A percentile compares a stretch with the other conserved stretches of the same genome.
phyloP scores from a whole-genome alignment of 2,329 filamentous ascomycete genomes.

The Tolypocladium pustulatum region DNA sequence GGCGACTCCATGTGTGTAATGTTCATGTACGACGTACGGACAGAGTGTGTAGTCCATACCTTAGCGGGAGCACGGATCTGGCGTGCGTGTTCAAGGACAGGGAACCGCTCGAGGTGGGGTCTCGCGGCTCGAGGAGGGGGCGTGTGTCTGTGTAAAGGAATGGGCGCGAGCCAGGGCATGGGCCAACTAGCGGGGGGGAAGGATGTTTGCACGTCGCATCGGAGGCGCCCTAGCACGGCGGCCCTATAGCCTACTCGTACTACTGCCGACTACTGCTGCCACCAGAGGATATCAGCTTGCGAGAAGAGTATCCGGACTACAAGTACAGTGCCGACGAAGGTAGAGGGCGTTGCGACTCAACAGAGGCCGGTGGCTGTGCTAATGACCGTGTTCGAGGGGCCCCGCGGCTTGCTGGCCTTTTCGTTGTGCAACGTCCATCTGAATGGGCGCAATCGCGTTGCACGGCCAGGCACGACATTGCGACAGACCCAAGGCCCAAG shows the following conservation, averaged over 20 bases:
- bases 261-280: neutral
- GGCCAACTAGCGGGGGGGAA: neutral
- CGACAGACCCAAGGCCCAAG: too few relatives aligned
- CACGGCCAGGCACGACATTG: neutral
- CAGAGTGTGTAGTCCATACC: neutral
- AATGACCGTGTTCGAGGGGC: too few relatives aligned
- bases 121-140: conserved; percentile 1
- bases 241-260: neutral
- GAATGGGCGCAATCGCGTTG: neutral
- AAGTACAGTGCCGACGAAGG: neutral
- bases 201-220: neutral
- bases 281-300: neutral
- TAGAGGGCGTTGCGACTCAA: neutral
- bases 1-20: conserved; percentile 10
- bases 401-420: neutral
- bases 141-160: neutral
- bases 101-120: neutral
- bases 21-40: conserved; percentile 7
- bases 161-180: neutral
- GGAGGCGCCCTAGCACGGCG: neutral
- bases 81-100: neutral
- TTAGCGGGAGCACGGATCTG: neutral
- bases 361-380: neutral
- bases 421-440: neutral
- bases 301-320: too few relatives aligned